A percentile compares a stretch with the other conserved stretches of the same genome.
phyloP scores from a whole-genome alignment of 345 rosid genomes.

The Populus ilicifolia region DNA sequence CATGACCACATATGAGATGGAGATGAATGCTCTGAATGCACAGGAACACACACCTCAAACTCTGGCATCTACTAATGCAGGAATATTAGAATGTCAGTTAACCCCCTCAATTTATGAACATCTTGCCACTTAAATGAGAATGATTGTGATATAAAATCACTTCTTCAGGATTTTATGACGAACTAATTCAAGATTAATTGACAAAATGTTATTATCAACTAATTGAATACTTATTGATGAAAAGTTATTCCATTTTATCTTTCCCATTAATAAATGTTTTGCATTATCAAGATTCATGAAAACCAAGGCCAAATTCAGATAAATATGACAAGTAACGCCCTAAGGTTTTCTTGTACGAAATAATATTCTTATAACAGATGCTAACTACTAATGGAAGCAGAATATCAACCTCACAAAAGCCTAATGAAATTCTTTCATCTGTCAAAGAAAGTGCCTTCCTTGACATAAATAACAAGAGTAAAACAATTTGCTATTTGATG shows the following conservation, averaged over 20 bases:
- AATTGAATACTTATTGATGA: too few relatives aligned
- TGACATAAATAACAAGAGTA: background rate
- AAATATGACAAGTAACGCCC: background rate
- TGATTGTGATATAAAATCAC: background rate
- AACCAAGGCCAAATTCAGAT: background rate
- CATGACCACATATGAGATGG: background rate
- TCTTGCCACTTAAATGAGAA: background rate
- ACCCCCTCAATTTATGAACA: background rate
- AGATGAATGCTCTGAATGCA: background rate
- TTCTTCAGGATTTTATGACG: background rate
- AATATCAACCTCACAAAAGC: background rate
- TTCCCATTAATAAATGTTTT: background rate
- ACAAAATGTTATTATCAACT: background rate
- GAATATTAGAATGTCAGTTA: too few relatives aligned
- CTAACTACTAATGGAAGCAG: background rate
- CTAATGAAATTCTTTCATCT: background rate
- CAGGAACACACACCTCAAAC: background rate
- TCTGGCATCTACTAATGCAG: background rate
- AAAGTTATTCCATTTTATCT: background rate
- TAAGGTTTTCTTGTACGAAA: background rate
- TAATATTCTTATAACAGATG: background rate
- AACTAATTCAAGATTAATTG: background rate
- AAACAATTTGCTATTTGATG: background rate
- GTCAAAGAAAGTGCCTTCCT: background rate
- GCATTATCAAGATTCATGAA: background rate